These are phyloP conservation scores for Nitzschia sp. DNA, from an alignment of 108 stramenopile species.

Conservation along the genomic window DNA sequence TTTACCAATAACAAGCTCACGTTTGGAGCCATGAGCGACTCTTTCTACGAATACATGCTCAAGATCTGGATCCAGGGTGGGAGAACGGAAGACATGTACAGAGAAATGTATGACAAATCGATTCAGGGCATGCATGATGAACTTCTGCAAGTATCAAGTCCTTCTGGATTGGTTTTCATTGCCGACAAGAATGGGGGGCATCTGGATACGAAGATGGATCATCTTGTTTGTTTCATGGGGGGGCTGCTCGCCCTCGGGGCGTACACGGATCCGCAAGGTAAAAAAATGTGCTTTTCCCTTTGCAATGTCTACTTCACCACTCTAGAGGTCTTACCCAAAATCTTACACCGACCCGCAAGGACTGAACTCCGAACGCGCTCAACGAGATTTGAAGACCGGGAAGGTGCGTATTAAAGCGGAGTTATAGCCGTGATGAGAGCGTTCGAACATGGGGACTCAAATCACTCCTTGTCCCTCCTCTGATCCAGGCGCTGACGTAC, in stretches of 20 bases:
- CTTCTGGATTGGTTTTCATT: constrained; percentile 81
- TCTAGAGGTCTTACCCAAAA: too few relatives aligned
- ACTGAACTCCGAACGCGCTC: constrained; percentile 65
- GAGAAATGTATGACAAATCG: constrained; percentile 89
- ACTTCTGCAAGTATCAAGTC: constrained; percentile 68
- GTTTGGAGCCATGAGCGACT: constrained; percentile 78
- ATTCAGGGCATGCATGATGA: constrained; percentile 84
- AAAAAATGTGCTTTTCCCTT: too few relatives aligned
- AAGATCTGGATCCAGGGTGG: constrained; percentile 94
- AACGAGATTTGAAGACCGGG: constrained; percentile 80
- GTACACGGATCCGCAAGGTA: constrained; percentile 30
- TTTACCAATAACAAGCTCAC: constrained; percentile 66
- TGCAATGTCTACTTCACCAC: too few relatives aligned
- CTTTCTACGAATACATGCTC: constrained; percentile 95
- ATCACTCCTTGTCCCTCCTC: too few relatives aligned
- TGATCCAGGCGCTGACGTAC: constrained; percentile 87
- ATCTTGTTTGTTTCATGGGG: constrained; percentile 95
- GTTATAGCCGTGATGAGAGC: too few relatives aligned
- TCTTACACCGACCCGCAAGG: constrained; percentile 79
- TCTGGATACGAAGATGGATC: constrained; percentile 87
- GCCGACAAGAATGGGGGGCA: constrained; percentile 58
- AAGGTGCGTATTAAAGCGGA: constrained; percentile 25
- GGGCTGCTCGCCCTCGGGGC: constrained; percentile 90
- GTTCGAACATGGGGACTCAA: too few relatives aligned
- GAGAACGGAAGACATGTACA: constrained; percentile 63